Conservation (phyloP, 257 asterid genomes). For the Fraxinus anomala region DNA sequence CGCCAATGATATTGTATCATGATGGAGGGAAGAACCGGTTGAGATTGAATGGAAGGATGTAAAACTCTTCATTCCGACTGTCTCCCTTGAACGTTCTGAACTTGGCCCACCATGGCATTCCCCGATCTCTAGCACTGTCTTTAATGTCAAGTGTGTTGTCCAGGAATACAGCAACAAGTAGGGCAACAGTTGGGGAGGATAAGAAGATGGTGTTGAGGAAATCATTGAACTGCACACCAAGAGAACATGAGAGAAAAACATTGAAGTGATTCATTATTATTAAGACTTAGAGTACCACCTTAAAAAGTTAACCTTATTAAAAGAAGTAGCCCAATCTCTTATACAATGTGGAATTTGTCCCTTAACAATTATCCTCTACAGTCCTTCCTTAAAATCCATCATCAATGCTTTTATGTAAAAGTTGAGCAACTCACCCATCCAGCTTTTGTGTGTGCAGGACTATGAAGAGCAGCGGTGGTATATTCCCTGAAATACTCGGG, state of each 20-base stretch:
- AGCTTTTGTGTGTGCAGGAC: conserved; percentile 87
- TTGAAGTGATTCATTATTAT: neutral
- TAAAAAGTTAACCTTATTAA: no score
- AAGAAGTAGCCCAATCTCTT: no score
- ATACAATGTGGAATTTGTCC: no score
- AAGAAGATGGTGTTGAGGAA: conserved; percentile 77
- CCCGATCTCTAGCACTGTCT: conserved; percentile 90
- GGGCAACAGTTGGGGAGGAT: conserved; percentile 87
- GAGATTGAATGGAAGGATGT: conserved; percentile 95
- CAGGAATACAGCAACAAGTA: conserved; percentile 70
- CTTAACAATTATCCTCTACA: neutral
- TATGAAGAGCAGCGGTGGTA: conserved; percentile 72
- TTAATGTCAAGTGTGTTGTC: conserved; percentile 94
- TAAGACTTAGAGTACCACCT: no score
- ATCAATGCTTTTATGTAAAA: neutral
- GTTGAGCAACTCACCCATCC: conserved; percentile 72
- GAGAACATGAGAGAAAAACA: neutral
- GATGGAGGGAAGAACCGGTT: conserved; percentile 97
- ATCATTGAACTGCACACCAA: conserved; percentile 81
- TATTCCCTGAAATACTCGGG: conserved; percentile 94
- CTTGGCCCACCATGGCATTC: conserved; percentile 99
- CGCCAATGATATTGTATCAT: conserved; percentile 25
- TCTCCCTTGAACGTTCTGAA: conserved; percentile 90
- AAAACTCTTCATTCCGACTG: conserved; percentile 91
- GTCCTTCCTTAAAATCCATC: neutral